Evolutionary conservation across 352 stramenopile genomes (phyloP).

Genomic region (Globisporangium ultimum): DNA sequence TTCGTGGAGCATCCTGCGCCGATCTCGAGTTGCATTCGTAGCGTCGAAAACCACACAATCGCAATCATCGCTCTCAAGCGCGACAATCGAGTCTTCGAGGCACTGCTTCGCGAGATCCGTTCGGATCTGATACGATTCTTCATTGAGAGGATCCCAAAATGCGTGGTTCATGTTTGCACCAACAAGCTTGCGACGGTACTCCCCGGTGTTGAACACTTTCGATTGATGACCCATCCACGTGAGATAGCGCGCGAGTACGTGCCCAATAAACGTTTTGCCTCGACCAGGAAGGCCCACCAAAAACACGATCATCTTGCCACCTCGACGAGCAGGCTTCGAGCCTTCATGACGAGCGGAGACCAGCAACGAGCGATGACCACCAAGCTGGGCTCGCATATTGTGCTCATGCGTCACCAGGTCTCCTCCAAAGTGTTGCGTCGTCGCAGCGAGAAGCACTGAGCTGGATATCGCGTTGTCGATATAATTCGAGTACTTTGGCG

Average conservation of each 20-base stretch:
- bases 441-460: conserved; percentile 71
- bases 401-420: conserved; percentile 82
- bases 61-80: conserved; percentile 62
- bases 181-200: conserved; percentile 71
- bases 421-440: conserved; percentile 83
- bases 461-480: conserved; percentile 62
- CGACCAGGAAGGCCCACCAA: conserved; percentile 71
- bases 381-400: conserved; percentile 58
- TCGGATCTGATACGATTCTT: conserved; percentile 65
- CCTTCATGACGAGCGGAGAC: conserved; percentile 22
- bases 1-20: conserved; percentile 52
- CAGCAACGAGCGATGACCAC: conserved; percentile 69
- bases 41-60: conserved; percentile 83
- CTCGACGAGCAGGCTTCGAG: conserved; percentile 31
- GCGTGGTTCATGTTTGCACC: conserved; percentile 69
- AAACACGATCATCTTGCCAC: conserved; percentile 80
- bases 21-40: conserved; percentile 77
- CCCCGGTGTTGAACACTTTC: conserved; percentile 79
- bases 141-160: conserved; percentile 81
- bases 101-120: conserved; percentile 65
- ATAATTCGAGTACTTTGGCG: conserved; percentile 73
- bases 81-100: conserved; percentile 65
- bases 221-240: conserved; percentile 86
- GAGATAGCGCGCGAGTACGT: conserved; percentile 77
- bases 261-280: conserved; percentile 85